These are phyloP conservation scores for Penicillium riverlandense DNA, from an alignment of 495 filamentous ascomycete genomes.

Conservation along the genomic window DNA sequence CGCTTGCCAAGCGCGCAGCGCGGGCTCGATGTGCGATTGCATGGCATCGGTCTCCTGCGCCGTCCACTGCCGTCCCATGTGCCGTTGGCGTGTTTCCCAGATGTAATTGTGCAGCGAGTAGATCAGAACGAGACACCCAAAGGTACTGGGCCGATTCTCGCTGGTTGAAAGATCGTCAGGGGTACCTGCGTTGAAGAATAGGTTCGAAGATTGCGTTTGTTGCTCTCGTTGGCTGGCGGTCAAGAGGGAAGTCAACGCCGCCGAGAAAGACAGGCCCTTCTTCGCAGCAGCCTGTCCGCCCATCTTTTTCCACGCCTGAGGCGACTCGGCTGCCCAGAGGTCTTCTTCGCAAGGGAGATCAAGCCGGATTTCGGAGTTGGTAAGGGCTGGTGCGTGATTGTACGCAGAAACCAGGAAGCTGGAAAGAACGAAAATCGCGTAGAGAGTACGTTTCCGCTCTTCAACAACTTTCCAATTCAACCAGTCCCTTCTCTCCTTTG, in stretches of 20 bases:
- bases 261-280: constrained; percentile 62
- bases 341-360: constrained; percentile 94
- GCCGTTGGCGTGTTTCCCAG: constrained; percentile 91
- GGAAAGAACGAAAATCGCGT: constrained; percentile 82
- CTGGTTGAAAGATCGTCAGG: constrained; percentile 44
- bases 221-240: constrained; percentile 71
- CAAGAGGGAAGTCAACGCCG: constrained; percentile 70
- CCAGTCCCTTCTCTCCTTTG: constrained; percentile 79
- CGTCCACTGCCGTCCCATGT: constrained; percentile 87
- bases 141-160: constrained; percentile 81
- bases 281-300: constrained; percentile 62
- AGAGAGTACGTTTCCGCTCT: constrained; percentile 91
- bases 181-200: constrained; percentile 25
- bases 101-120: constrained; percentile 97
- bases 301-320: constrained; percentile 67
- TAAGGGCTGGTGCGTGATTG: constrained; percentile 82
- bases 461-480: constrained; percentile 80
- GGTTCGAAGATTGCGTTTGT: constrained; percentile 39
- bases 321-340: constrained; percentile 78
- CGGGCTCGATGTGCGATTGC: constrained; percentile 94
- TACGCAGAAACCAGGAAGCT: constrained; percentile 89
- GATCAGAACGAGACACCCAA: constrained; percentile 89
- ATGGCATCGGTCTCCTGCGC: constrained; percentile 88
- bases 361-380: constrained; percentile 88
- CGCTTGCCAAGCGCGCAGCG: constrained; percentile 88